Conservation (phyloP, 768 basidiomycete genomes). For the Tylopilus felleus region DNA sequence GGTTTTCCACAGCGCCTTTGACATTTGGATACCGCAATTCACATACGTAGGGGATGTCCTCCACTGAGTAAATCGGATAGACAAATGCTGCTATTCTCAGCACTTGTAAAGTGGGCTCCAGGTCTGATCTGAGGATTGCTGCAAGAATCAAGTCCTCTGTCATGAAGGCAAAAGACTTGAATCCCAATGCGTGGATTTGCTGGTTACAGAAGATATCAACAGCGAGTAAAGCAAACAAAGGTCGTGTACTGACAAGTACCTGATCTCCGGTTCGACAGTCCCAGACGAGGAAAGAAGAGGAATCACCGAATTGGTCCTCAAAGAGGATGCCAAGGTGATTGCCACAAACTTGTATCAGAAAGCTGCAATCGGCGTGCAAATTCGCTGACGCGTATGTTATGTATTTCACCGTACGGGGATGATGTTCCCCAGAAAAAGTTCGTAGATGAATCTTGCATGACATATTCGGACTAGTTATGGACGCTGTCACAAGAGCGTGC, state of each 20-base stretch:
- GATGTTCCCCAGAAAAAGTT: constrained; percentile 28
- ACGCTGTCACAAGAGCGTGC: neutral
- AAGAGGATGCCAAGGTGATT: constrained; percentile 29
- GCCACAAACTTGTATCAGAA: constrained; percentile 34
- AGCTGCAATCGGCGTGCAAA: constrained; percentile 9
- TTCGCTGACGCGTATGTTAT: constrained; percentile 11
- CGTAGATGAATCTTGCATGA: constrained; percentile 28
- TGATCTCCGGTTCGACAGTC: constrained; percentile 33
- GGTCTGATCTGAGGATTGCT: constrained; percentile 8
- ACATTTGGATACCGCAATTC: constrained; percentile 27
- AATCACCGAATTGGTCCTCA: constrained; percentile 7
- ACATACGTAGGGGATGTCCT: constrained; percentile 22
- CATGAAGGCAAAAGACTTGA: constrained; percentile 36
- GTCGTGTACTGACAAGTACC: constrained; percentile 25
- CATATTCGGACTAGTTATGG: constrained; percentile 14
- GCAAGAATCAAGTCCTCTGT: constrained; percentile 29
- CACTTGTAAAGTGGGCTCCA: constrained; percentile 15
- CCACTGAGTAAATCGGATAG: constrained; percentile 3
- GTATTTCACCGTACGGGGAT: constrained; percentile 17
- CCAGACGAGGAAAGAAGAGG: constrained; percentile 29
- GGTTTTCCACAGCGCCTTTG: constrained; percentile 9
- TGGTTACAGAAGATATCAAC: constrained; percentile 10
- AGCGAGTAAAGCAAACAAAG: neutral
- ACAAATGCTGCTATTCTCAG: constrained; percentile 14
- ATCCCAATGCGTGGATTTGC: constrained; percentile 17